A percentile compares a stretch with the other conserved stretches of the same genome.
Conservation (phyloP, 768 basidiomycete species). For the Tremella fuciformis region DNA sequence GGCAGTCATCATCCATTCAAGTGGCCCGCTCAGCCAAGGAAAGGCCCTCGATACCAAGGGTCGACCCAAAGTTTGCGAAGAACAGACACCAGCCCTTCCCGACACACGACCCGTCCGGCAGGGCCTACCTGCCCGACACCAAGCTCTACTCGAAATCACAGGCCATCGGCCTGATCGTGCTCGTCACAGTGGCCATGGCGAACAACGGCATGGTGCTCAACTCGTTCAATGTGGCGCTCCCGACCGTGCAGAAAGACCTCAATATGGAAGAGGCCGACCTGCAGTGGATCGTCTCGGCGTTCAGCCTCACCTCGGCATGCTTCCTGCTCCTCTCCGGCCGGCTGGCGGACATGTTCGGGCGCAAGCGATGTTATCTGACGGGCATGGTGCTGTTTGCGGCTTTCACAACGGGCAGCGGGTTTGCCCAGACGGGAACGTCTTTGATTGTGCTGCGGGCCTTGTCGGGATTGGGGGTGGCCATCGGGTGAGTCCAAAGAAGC, state of each 20-base stretch:
- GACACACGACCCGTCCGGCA: too few relatives aligned
- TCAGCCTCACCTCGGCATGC: background rate
- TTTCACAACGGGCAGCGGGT: constrained; percentile 54
- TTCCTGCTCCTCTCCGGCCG: constrained; percentile 37
- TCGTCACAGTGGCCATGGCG: constrained; percentile 1
- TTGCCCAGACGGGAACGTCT: constrained; percentile 23
- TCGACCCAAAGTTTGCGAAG: too few relatives aligned
- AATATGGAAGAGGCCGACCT: background rate
- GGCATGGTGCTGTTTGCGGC: constrained; percentile 61
- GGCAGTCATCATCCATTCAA: too few relatives aligned
- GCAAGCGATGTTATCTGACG: constrained; percentile 64
- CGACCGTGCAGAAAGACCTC: constrained; percentile 1
- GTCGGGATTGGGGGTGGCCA: constrained; percentile 27
- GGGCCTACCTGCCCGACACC: too few relatives aligned
- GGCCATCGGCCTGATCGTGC: background rate
- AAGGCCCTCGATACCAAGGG: too few relatives aligned
- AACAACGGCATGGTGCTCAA: background rate
- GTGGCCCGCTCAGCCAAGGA: too few relatives aligned
- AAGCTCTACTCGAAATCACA: too few relatives aligned
- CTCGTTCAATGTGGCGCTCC: constrained; percentile 1
- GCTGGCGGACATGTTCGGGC: constrained; percentile 58
- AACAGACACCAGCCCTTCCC: too few relatives aligned
- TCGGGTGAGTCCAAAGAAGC: constrained; percentile 19
- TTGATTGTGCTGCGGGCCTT: constrained; percentile 37
- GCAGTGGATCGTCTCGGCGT: constrained; percentile 2